phyloP scores from a whole-genome alignment of 768 basidiomycete species.

The Megacollybia marginata region DNA sequence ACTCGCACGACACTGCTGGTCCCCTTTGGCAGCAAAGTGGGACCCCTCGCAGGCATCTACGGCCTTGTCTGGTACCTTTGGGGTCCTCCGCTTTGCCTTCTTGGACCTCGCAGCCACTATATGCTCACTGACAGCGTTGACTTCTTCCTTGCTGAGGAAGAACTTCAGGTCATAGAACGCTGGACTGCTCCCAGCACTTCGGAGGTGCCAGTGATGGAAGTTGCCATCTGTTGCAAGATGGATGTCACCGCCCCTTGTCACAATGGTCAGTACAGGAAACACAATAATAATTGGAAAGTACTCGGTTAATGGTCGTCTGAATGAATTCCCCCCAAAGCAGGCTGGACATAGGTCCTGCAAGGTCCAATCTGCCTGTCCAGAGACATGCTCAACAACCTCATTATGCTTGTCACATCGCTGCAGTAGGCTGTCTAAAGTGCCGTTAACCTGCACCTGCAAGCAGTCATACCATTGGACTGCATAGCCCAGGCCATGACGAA shows the following conservation, averaged over 20 bases:
- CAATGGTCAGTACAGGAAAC: neutral
- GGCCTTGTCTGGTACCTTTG: neutral
- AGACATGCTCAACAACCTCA: too few relatives aligned
- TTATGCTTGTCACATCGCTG: too few relatives aligned
- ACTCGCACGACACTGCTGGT: neutral
- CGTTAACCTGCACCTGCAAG: too few relatives aligned
- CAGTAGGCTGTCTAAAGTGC: too few relatives aligned
- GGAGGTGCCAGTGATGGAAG: neutral
- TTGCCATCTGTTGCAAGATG: neutral
- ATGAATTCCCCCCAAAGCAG: constrained; percentile 1
- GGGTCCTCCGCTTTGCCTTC: neutral
- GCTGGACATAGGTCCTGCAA: constrained; percentile 3
- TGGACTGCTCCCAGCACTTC: neutral
- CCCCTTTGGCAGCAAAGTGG: constrained; percentile 5
- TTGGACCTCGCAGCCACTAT: neutral
- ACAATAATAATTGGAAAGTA: neutral
- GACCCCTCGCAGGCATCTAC: neutral
- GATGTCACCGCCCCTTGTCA: neutral
- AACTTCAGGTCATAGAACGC: neutral
- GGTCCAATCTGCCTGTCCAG: neutral
- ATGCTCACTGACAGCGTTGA: neutral
- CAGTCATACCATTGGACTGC: too few relatives aligned
- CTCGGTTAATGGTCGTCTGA: neutral
- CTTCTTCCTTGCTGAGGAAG: neutral
- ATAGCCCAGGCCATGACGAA: too few relatives aligned